A percentile compares a stretch with the other conserved stretches of the same genome.
Conservation (phyloP, 2,329 filamentous ascomycete species). For the Colletotrichum godetiae region DNA sequence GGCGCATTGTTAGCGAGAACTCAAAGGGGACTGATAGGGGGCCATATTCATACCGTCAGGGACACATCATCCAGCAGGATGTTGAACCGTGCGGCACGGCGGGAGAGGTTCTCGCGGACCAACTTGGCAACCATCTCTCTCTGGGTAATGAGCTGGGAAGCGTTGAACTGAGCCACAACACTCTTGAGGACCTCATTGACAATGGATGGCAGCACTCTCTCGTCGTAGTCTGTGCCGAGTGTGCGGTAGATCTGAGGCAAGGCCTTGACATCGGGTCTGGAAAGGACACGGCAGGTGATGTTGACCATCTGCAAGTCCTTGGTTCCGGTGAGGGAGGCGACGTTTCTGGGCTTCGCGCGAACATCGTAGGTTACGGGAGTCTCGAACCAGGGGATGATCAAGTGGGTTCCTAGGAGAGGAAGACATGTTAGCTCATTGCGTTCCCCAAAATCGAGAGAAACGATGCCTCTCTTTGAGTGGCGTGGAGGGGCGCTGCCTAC, state of each 20-base stretch:
- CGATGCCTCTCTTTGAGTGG: slow-evolving; percentile 1
- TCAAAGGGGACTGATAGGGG: background rate
- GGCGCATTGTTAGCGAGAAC: slow-evolving; percentile 39
- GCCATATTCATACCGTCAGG: slow-evolving; percentile 75
- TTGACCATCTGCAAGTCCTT: slow-evolving; percentile 99
- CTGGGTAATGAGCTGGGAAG: slow-evolving; percentile 97
- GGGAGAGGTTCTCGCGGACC: slow-evolving; percentile 91
- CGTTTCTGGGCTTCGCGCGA: slow-evolving; percentile 95
- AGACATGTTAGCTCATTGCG: background rate
- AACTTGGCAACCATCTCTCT: slow-evolving; percentile 94
- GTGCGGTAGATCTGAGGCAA: slow-evolving; percentile 98
- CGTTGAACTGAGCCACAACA: slow-evolving; percentile 98
- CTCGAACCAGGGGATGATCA: slow-evolving; percentile 96
- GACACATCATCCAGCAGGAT: slow-evolving; percentile 98
- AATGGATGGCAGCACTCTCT: slow-evolving; percentile 95
- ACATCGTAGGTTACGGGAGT: slow-evolving; percentile 97
- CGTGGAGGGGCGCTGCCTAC: slow-evolving; percentile 56
- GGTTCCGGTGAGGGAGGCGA: slow-evolving; percentile 95
- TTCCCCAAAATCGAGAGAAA: background rate
- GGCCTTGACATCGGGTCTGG: slow-evolving; percentile 85
- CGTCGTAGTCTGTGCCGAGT: slow-evolving; percentile 94
- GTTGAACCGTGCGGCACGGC: slow-evolving; percentile 94
- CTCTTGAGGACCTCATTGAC: slow-evolving; percentile 99
- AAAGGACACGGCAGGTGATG: slow-evolving; percentile 99
- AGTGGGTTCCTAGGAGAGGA: slow-evolving; percentile 78